Evolutionary conservation across 2,329 filamentous ascomycete species (phyloP), one percentile per base, ranked within the genome.

Genomic region (Fusarium xylarioides): DNA sequence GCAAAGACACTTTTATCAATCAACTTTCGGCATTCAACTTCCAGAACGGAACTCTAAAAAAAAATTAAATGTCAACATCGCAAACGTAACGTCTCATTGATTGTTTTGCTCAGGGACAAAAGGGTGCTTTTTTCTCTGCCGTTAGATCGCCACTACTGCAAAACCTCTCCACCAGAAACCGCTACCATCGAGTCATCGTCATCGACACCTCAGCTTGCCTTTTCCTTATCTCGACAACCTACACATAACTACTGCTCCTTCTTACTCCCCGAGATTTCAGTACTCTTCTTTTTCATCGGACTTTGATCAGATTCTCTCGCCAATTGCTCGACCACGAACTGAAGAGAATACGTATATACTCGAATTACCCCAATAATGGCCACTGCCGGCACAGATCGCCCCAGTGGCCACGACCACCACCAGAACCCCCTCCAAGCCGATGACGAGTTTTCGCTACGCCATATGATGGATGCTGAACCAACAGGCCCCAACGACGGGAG

Each of bases 371-470:
- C 59, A 59, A 64, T 43, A 68, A 79, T 79, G 77, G 71, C 67
- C 64, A 62, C 66, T 68, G 70, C 62, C 68, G 73, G 71, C 66
- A 68, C 67, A 50, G 68, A 72, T 74, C 68, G 64, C 60, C 70
- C 76, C 50, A 62, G 72, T 71, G 74, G 76, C 63, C 73, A 66
- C 52, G 64, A 74, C 55, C 23, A 74, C 59, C 47, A 76, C 52
- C 67, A 73, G 16, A 69, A 71, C 46, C 65, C 71, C 28, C 75
- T 75, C 34, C 73, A 77, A 52, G 74, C 76, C 40, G 74, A 74
- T 54, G 78, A 81, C 69, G 76, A 79, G 28, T 77, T 77, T 37
- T 74, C 75, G 30, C 76, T 81, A 70, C 72, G 79, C 46, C 76
- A 76, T 49, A 76, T 81, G 63, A 66, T 76, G 54, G 74, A 78